Evolutionary conservation across 2,329 filamentous ascomycete species (phyloP).

Genomic region (Lachnellula hyalina): DNA sequence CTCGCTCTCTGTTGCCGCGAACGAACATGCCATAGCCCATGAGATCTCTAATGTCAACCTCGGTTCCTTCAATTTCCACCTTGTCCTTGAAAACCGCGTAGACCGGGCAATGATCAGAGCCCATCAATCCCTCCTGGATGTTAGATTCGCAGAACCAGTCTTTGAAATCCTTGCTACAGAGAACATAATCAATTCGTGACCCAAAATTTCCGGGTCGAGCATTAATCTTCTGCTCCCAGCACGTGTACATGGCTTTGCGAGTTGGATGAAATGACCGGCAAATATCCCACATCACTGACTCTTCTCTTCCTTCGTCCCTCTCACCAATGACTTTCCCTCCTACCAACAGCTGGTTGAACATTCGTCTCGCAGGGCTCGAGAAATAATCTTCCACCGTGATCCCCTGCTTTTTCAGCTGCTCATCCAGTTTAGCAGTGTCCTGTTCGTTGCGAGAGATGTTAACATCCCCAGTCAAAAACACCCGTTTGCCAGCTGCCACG

Average conservation of each 20-base stretch:
- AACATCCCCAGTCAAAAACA: conserved; percentile 81
- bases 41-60: conserved; percentile 59
- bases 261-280: conserved; percentile 74
- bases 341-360: conserved; percentile 82
- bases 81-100: conserved; percentile 67
- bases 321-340: conserved; percentile 63
- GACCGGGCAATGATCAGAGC: conserved; percentile 94
- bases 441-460: conserved; percentile 64
- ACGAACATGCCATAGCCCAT: conserved; percentile 78
- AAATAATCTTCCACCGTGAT: conserved; percentile 68
- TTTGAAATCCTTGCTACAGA: conserved; percentile 75
- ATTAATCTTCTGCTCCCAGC: conserved; percentile 93
- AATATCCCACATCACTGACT: conserved; percentile 74
- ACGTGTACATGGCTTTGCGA: conserved; percentile 91
- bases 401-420: conserved; percentile 65
- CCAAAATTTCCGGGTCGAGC: conserved; percentile 94
- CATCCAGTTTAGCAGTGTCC: conserved; percentile 70
- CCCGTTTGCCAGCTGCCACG: conserved; percentile 70
- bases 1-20: conserved; percentile 57
- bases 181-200: conserved; percentile 86
- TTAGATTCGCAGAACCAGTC: conserved; percentile 75
- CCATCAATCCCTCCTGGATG: conserved; percentile 90
- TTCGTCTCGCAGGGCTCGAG: conserved; percentile 62
- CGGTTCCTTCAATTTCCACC: conserved; percentile 45
- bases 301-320: conserved; percentile 63